phyloP scores from a whole-genome alignment of 768 basidiomycete species.

The Trametopsis cervina region DNA sequence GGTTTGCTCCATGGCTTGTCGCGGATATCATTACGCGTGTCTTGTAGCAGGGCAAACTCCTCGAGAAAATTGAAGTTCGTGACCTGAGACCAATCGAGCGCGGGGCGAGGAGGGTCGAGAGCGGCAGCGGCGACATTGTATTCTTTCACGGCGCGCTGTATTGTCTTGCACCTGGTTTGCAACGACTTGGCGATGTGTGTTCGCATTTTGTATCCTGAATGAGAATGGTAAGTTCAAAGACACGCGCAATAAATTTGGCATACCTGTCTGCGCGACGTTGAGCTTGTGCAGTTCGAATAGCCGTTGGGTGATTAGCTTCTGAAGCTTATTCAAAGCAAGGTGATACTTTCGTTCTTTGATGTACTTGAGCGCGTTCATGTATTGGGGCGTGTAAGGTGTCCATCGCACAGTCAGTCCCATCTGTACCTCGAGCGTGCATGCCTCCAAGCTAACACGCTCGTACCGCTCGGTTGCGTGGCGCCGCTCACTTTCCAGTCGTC shows the following conservation, averaged over 20 bases:
- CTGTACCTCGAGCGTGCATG: conserved; percentile 10
- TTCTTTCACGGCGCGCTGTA: conserved; percentile 19
- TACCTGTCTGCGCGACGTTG: conserved; percentile 30
- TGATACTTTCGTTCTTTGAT: conserved; percentile 19
- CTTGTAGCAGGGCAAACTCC: conserved; percentile 25
- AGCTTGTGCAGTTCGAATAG: conserved; percentile 34
- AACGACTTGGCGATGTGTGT: conserved; percentile 26
- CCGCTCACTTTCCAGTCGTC: conserved; percentile 20
- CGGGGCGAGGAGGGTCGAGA: conserved; percentile 18
- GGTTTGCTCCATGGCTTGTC: conserved; percentile 22
- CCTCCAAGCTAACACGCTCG: conserved; percentile 13
- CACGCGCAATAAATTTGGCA: conserved; percentile 7
- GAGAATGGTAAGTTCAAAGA: neutral
- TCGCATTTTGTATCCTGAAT: conserved; percentile 25
- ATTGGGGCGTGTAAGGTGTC: conserved; percentile 19
- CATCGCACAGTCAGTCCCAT: conserved; percentile 25
- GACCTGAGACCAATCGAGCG: conserved; percentile 21
- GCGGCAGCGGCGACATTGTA: conserved; percentile 25
- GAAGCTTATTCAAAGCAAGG: conserved; percentile 25
- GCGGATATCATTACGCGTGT: conserved; percentile 20
- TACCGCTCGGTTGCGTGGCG: conserved; percentile 14
- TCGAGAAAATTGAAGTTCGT: conserved; percentile 24
- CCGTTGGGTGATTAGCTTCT: conserved; percentile 27
- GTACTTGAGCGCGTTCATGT: conserved; percentile 14
- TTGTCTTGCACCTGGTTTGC: conserved; percentile 20